phyloP scores from a whole-genome alignment of 495 filamentous ascomycete genomes.

The Pseudevernia furfuracea region DNA sequence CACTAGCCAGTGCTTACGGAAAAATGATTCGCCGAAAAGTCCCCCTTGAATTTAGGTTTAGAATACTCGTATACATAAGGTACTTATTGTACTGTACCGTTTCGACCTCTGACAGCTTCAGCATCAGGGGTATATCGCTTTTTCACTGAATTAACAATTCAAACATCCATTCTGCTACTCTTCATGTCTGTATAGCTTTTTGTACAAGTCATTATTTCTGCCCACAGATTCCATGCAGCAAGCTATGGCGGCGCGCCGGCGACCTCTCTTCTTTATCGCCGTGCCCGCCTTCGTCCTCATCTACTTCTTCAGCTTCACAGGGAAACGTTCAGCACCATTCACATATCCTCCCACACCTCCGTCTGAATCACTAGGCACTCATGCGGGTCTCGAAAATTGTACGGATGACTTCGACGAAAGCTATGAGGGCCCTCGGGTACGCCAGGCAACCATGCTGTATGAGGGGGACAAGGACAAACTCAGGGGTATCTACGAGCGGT shows the following conservation, averaged over 20 bases:
- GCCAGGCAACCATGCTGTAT: constrained; percentile 17
- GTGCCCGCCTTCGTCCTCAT: constrained; percentile 2
- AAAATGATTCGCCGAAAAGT: no score
- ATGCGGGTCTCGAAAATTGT: not conserved
- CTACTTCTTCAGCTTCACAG: constrained; percentile 9
- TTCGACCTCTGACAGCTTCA: not conserved
- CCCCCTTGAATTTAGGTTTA: no score
- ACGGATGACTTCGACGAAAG: constrained; percentile 3
- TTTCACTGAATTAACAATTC: not conserved
- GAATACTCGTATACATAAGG: no score
- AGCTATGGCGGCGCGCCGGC: not conserved
- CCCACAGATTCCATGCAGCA: not conserved
- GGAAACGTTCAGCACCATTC: not conserved
- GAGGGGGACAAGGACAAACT: constrained; percentile 15
- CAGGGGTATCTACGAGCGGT: constrained; percentile 32
- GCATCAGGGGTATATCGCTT: not conserved
- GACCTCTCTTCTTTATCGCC: not conserved
- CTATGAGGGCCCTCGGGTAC: not conserved
- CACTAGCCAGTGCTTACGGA: no score
- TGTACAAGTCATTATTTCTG: not conserved
- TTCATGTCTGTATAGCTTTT: not conserved
- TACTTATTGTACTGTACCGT: no score
- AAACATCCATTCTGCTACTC: not conserved
- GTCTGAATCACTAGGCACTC: not conserved
- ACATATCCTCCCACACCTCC: constrained; percentile 1